phyloP scores from a whole-genome alignment of 2,329 filamentous ascomycete species.

The Penicillium sp. region DNA sequence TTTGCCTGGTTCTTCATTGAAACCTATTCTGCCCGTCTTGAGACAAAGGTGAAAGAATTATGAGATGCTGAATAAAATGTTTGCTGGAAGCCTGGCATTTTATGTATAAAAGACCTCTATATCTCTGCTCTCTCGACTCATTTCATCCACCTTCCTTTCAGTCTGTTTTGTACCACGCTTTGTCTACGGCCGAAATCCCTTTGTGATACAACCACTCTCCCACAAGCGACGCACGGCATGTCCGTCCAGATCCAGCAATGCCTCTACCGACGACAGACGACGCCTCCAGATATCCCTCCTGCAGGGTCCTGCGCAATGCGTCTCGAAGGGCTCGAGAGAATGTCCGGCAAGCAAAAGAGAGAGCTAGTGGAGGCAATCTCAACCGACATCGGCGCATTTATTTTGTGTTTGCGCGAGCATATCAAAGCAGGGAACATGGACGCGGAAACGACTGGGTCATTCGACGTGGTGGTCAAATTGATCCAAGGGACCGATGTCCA shows the following conservation, averaged over 20 bases:
- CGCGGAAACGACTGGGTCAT: slow-evolving; percentile 21
- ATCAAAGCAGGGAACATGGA: slow-evolving; percentile 25
- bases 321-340: slow-evolving; percentile 22
- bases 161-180: neutral
- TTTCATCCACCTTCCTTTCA: neutral
- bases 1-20: neutral
- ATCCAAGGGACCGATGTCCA: slow-evolving; percentile 23
- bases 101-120: neutral
- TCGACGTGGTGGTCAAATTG: slow-evolving; percentile 27
- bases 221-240: neutral
- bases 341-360: slow-evolving; percentile 21
- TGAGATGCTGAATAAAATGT: neutral
- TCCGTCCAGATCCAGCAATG: neutral
- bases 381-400: slow-evolving; percentile 30
- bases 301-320: slow-evolving; percentile 21
- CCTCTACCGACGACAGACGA: neutral
- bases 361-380: slow-evolving; percentile 28
- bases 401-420: slow-evolving; percentile 30
- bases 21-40: neutral
- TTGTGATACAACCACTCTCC: neutral
- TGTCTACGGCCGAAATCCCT: neutral
- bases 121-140: neutral
- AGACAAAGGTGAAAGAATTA: neutral
- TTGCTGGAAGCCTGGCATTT: neutral
- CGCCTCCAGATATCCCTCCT: neutral